Conservation (phyloP, 176 grass and related monocot genomes). For the Areca catechu region DNA sequence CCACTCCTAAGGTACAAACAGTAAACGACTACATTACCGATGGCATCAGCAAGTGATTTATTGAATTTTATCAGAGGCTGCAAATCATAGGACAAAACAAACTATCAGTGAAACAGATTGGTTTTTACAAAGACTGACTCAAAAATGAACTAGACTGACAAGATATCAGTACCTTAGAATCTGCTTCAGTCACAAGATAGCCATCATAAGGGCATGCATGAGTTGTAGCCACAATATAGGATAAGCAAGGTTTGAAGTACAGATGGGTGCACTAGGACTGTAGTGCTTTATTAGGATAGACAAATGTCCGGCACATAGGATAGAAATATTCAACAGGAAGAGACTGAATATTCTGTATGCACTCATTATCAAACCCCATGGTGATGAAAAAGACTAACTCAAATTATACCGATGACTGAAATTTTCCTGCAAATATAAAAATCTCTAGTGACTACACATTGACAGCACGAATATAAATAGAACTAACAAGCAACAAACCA, state of each 20-base stretch:
- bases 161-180: conserved; percentile 67
- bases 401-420: neutral
- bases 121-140: no score
- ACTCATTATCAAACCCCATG: conserved; percentile 98
- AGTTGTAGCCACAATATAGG: conserved; percentile 77
- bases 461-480: neutral
- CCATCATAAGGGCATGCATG: conserved; percentile 96
- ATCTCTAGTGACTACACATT: neutral
- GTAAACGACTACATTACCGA: conserved; percentile 69
- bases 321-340: conserved; percentile 99
- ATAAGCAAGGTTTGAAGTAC: conserved; percentile 91
- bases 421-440: neutral
- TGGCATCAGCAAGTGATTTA: conserved; percentile 60
- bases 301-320: conserved; percentile 88
- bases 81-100: conserved; percentile 21
- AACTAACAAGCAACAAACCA: no score
- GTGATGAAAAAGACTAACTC: neutral
- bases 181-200: conserved; percentile 88
- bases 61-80: conserved; percentile 77
- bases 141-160: neutral
- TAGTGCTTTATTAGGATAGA: conserved; percentile 79
- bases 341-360: conserved; percentile 76
- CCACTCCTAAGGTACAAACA: conserved; percentile 87
- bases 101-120: conserved; percentile 9
- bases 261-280: conserved; percentile 96